Conservation (phyloP, 768 basidiomycete species). For the Rhodocollybia butyracea region DNA sequence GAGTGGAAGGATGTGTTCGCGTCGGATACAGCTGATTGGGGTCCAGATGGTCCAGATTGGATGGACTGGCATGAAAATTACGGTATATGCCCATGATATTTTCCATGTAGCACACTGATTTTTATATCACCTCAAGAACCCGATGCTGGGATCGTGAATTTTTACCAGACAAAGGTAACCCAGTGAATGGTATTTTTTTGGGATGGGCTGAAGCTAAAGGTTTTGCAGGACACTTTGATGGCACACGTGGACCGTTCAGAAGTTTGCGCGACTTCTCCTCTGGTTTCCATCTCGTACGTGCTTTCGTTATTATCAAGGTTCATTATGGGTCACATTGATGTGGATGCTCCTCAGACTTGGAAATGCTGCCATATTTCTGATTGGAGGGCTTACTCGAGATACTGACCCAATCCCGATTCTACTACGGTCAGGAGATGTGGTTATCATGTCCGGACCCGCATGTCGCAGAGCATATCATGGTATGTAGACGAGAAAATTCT, state of each 20-base stretch:
- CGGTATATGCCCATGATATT: slow-evolving; percentile 38
- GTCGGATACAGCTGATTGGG: slow-evolving; percentile 43
- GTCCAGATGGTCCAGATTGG: slow-evolving; percentile 59
- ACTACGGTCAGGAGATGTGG: slow-evolving; percentile 85
- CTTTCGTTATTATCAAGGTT: not conserved
- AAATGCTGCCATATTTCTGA: slow-evolving; percentile 84
- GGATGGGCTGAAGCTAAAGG: not conserved
- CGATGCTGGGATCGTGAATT: slow-evolving; percentile 96
- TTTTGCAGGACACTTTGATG: slow-evolving; percentile 82
- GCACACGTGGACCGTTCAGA: slow-evolving; percentile 98
- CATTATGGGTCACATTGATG: not conserved
- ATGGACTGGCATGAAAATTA: slow-evolving; percentile 74
- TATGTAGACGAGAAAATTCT: slow-evolving; percentile 25
- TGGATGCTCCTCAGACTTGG: slow-evolving; percentile 58
- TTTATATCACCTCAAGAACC: slow-evolving; percentile 53
- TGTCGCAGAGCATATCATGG: slow-evolving; percentile 93
- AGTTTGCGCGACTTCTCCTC: slow-evolving; percentile 85
- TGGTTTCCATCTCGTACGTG: slow-evolving; percentile 90
- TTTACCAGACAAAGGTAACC: slow-evolving; percentile 74
- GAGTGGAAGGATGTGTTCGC: slow-evolving; percentile 70
- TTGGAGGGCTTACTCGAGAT: slow-evolving; percentile 81
- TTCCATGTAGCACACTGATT: not conserved
- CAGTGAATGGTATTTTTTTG: not conserved
- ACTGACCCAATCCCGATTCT: slow-evolving; percentile 75
- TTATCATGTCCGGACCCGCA: slow-evolving; percentile 88